Evolutionary conservation across 257 asterid genomes (phyloP).

Genomic region (Ballota nigra): DNA sequence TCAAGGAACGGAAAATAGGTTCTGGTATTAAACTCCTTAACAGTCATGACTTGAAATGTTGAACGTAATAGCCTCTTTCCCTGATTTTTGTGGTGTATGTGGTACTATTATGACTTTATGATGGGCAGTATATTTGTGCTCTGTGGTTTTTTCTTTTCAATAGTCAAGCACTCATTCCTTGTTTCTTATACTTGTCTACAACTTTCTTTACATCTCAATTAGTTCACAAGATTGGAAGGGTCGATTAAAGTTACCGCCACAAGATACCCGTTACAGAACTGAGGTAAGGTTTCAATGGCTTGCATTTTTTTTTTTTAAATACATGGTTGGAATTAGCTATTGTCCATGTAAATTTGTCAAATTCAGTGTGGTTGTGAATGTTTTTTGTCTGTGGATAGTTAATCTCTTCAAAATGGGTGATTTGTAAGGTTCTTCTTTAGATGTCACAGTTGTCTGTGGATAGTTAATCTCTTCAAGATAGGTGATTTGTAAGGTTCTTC

Average conservation of each 20-base stretch:
- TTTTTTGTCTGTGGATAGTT: not conserved
- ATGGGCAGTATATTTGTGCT: not conserved
- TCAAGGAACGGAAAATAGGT: not conserved
- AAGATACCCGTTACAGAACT: constrained; percentile 62
- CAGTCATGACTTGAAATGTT: not conserved
- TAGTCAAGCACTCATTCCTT: not conserved
- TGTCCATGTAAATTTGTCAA: not conserved
- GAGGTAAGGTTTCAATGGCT: constrained; percentile 43
- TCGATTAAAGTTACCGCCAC: constrained; percentile 49
- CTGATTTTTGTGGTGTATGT: not conserved
- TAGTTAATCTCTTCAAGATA: not conserved
- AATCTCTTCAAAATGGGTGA: not conserved
- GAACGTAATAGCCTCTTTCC: not conserved
- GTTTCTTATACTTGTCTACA: not conserved
- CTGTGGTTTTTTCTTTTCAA: not conserved
- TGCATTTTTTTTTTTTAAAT: not conserved
- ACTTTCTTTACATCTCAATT: constrained; percentile 19
- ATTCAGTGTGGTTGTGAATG: not conserved
- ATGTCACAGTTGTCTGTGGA: not conserved
- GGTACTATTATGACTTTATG: not conserved
- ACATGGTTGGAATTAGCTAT: not conserved
- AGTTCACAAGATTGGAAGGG: constrained; percentile 82
- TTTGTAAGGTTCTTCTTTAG: not conserved
- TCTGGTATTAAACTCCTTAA: not conserved
- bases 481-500: not conserved